Conservation (phyloP, 2,329 filamentous ascomycete genomes). For the Curvularia hawaiiensis region DNA sequence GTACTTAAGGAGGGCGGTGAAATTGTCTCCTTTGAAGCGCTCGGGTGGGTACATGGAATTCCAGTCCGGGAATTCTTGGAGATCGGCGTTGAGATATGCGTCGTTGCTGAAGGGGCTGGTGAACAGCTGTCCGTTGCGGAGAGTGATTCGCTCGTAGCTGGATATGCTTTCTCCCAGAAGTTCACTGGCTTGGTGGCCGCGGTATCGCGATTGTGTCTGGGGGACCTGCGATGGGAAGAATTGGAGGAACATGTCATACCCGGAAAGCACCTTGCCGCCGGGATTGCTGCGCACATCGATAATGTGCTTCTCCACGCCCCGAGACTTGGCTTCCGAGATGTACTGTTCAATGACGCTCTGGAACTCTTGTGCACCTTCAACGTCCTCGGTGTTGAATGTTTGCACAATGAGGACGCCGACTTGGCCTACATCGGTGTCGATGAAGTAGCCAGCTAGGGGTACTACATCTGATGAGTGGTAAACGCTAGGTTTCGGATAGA, state of each 20-base stretch:
- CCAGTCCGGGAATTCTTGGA: constrained; percentile 43
- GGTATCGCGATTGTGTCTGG: constrained; percentile 54
- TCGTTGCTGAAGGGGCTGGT: constrained; percentile 45
- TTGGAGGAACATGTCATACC: constrained; percentile 56
- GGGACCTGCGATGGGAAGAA: constrained; percentile 57
- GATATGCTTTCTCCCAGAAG: constrained; percentile 34
- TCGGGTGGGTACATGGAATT: constrained; percentile 45
- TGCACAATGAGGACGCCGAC: constrained; percentile 54
- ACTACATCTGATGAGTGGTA: constrained; percentile 38
- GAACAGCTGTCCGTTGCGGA: constrained; percentile 31
- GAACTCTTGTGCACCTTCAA: constrained; percentile 38
- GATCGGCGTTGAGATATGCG: constrained; percentile 31
- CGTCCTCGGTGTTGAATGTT: constrained; percentile 46
- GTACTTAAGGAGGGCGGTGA: constrained; percentile 47
- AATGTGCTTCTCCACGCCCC: constrained; percentile 62
- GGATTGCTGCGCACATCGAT: constrained; percentile 67
- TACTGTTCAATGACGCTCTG: constrained; percentile 50
- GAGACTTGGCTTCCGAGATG: constrained; percentile 53
- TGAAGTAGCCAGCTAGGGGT: constrained; percentile 54
- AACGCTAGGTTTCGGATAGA: constrained; percentile 48
- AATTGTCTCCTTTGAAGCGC: constrained; percentile 41
- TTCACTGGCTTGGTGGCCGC: constrained; percentile 48
- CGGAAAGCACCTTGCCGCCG: constrained; percentile 57
- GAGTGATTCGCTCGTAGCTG: constrained; percentile 18
- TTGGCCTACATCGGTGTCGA: constrained; percentile 49